Conservation (phyloP, 805 yeast species). For the Debaryomyces maramus region DNA sequence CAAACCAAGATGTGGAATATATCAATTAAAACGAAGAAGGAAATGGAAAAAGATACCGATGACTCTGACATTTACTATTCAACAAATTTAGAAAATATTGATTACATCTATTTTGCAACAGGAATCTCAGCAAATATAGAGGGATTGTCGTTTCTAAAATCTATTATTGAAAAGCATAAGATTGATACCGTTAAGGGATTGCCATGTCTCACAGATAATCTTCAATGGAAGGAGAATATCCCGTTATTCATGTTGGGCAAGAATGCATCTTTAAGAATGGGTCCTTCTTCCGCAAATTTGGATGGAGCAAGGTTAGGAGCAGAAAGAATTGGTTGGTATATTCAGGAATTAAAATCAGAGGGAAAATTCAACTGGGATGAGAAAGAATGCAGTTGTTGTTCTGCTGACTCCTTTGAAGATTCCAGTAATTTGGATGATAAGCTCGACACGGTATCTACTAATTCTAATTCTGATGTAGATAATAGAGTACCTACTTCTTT, state of each 20-base stretch:
- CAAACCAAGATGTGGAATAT: conserved; percentile 25
- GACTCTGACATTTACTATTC: conserved; percentile 4
- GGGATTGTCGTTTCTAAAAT: conserved; percentile 28
- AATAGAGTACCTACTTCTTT: conserved; percentile 9
- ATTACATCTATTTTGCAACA: conserved; percentile 44
- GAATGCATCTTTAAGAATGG: conserved; percentile 41
- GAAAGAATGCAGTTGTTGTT: conserved; percentile 2
- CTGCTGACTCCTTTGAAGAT: conserved; percentile 1
- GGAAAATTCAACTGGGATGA: conserved; percentile 12
- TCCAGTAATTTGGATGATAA: conserved; percentile 3
- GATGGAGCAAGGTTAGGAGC: conserved; percentile 49
- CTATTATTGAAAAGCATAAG: conserved; percentile 24
- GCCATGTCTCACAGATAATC: conserved; percentile 45
- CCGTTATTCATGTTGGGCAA: conserved; percentile 46
- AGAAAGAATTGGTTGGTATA: conserved; percentile 44
- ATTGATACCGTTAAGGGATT: conserved; percentile 36
- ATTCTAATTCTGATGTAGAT: conserved; percentile 4
- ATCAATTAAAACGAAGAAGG: conserved; percentile 8
- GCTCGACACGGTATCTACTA: conserved; percentile 2
- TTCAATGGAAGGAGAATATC: conserved; percentile 40
- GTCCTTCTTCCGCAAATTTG: conserved; percentile 47
- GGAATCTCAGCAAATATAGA: conserved; percentile 35
- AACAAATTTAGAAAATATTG: conserved; percentile 15
- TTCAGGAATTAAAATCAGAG: conserved; percentile 18
- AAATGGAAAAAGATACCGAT: neutral